Evolutionary conservation across 2,329 filamentous ascomycete species (phyloP).

Genomic region (Curvularia eragrostidis): DNA sequence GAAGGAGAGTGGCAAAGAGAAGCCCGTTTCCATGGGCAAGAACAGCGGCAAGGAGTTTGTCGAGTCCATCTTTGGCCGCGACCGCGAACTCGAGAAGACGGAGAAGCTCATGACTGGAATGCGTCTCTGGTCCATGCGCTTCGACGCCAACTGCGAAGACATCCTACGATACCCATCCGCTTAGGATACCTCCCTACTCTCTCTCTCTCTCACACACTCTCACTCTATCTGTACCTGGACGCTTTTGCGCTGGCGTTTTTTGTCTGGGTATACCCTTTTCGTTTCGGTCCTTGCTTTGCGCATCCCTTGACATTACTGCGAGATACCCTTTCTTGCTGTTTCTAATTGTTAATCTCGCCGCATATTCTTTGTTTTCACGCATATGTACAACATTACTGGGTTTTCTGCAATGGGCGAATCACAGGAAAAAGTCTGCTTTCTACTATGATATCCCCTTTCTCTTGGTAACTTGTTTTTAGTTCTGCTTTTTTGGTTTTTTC

Average conservation of each 20-base stretch:
- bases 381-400: slow-evolving; percentile 46
- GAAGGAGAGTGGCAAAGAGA: slow-evolving; percentile 66
- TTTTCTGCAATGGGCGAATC: slow-evolving; percentile 45
- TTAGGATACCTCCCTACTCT: slow-evolving; percentile 26
- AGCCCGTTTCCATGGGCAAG: slow-evolving; percentile 76
- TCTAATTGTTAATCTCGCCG: slow-evolving; percentile 48
- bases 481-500: background rate
- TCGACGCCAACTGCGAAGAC: slow-evolving; percentile 94
- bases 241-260: slow-evolving; percentile 39
- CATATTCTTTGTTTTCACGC: slow-evolving; percentile 31
- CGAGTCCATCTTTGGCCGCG: slow-evolving; percentile 90
- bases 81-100: slow-evolving; percentile 86
- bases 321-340: slow-evolving; percentile 51
- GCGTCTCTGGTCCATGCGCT: slow-evolving; percentile 88
- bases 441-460: slow-evolving; percentile 45
- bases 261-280: slow-evolving; percentile 29
- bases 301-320: slow-evolving; percentile 45
- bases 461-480: slow-evolving; percentile 15
- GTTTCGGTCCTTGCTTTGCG: slow-evolving; percentile 28
- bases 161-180: slow-evolving; percentile 68
- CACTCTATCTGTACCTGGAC: slow-evolving; percentile 22
- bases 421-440: slow-evolving; percentile 47
- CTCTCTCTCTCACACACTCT: background rate
- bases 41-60: slow-evolving; percentile 95
- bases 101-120: slow-evolving; percentile 92